Base-by-base conservation (phyloP, 1,284 basidiomycete species). In the Thecaphora thlaspeos region DNA sequence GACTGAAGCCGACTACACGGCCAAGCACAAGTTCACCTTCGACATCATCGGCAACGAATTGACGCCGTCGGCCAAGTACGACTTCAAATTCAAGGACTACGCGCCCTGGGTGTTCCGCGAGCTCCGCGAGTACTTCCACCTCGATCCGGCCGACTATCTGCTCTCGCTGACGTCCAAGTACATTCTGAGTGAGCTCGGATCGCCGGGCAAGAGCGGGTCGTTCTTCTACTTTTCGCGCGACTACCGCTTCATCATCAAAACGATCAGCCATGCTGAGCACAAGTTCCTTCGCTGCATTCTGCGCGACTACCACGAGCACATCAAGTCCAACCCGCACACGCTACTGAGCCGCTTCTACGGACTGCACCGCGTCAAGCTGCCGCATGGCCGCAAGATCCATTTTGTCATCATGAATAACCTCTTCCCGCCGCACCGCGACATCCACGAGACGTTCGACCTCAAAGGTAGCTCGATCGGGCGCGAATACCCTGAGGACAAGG, bases 331-430 rank as follows among this genome's bases (percentile, higher is more conserved):
- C 78, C 94, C 94, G 0, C 93, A 98, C 74, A 96, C 94, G 1
- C 82, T 98, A 4, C 81, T 98, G 3, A 91, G 88, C 17, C 84
- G 94, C 15, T 97, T 98, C 80, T 98, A 97, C 75, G 94, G 94
- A 12, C 82, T 98, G 14, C 94, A 98, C 74, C 88, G 94, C 48
- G 94, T 98, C 66, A 97, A 98, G 81, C 84, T 98, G 4, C 94
- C 94, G 0, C 84, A 85, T 21, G 94, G 94, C 0, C 83, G 84
- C 47, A 98, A 98, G 82, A 97, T 98, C 51, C 94, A 98, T 79
- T 98, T 98, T 77, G 91, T 97, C 51, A 95, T 98, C 80, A 97
- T 98, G 93, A 98, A 98, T 83, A 98, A 98, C 78, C 84, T 98
- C 41, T 97, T 98, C 81, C 94, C 94, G 0, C 89, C 94, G 0